Conservation (phyloP, 2,329 filamentous ascomycete species). For the Cordyceps farinosa region DNA sequence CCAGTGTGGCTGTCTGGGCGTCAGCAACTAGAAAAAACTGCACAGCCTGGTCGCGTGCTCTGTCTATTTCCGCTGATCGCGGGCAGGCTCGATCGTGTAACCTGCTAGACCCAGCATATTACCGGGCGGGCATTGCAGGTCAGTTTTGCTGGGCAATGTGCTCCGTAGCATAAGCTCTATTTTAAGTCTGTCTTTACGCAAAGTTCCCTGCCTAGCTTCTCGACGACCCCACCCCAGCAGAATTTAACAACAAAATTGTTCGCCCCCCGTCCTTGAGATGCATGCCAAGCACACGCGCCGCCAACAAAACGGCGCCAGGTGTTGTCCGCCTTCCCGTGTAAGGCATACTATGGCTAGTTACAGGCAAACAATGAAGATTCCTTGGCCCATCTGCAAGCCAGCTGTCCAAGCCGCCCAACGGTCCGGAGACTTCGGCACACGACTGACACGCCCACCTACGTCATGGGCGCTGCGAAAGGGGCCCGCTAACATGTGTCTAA, state of each 20-base stretch:
- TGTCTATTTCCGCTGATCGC: not conserved
- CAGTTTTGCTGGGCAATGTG: no score
- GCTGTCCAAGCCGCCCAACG: not conserved
- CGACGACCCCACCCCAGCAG: not conserved
- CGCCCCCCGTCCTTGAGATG: not conserved
- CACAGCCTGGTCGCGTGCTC: slow-evolving; percentile 1
- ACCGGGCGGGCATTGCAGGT: not conserved
- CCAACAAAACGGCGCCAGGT: not conserved
- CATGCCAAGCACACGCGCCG: not conserved
- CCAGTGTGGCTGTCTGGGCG: not conserved
- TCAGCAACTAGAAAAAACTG: not conserved
- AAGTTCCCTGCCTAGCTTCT: not conserved
- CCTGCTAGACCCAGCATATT: slow-evolving; percentile 4
- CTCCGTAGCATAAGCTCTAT: slow-evolving; percentile 7
- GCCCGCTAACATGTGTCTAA: not conserved
- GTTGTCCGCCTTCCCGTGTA: not conserved
- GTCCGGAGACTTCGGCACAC: slow-evolving; percentile 2
- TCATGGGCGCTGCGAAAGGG: not conserved
- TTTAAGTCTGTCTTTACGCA: slow-evolving; percentile 14
- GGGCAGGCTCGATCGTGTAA: not conserved
- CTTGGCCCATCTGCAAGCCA: not conserved
- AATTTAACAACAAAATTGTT: not conserved
- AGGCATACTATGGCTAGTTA: not conserved
- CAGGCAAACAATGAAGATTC: not conserved
- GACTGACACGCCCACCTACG: slow-evolving; percentile 2